Evolutionary conservation across 768 basidiomycete genomes (phyloP), one percentile per base, ranked within the genome.

Genomic region (Filobasidium wieringae): DNA sequence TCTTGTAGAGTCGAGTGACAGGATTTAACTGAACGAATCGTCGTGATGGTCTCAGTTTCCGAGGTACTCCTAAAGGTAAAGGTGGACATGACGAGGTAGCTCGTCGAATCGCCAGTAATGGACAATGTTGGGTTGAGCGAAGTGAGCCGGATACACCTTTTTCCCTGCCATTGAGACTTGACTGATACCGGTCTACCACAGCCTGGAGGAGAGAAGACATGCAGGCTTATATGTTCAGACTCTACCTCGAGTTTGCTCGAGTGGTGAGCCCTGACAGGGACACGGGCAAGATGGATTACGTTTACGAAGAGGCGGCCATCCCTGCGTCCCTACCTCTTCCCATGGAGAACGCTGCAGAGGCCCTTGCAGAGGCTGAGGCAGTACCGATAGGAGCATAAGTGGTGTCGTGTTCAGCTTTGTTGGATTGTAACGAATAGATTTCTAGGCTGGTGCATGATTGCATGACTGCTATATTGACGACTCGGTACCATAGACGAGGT

Each of bases 41-140:
- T n/a, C n/a, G n/a, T n/a, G n/a, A n/a, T n/a, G n/a, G n/a, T n/a
- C 11, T 29, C 53, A 74, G 72, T 69, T 75, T 75, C 69, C 69
- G 72, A 29, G 74, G 74, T 26, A 67, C 72, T 29, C 71, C 72
- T 0, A 62, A 61, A 17, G 68, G 68, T 22, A 64, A 65, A 53
- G 71, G 70, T 30, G 63, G 64, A 7, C 74, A 75, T 55, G 74
- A 75, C 51, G 70, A 72, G 52, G 74, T 74, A 11, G 74, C 74
- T 1, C 61, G 71, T 17, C 51, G 74, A 40, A 75, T 75, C 62
- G 72, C 74, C 2, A 63, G 72, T 29, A 75, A 75, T 60, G 68
- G 71, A 19, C 74, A 75, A 54, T 75, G 74, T 47, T 75, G 74
- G 74, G 72, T 74, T 8, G 74, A 75, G 57, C 59, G 63, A 41